These are phyloP conservation scores for Phytopythium chamaehyphon DNA, from an alignment of 352 stramenopile genomes.

Conservation along the genomic window DNA sequence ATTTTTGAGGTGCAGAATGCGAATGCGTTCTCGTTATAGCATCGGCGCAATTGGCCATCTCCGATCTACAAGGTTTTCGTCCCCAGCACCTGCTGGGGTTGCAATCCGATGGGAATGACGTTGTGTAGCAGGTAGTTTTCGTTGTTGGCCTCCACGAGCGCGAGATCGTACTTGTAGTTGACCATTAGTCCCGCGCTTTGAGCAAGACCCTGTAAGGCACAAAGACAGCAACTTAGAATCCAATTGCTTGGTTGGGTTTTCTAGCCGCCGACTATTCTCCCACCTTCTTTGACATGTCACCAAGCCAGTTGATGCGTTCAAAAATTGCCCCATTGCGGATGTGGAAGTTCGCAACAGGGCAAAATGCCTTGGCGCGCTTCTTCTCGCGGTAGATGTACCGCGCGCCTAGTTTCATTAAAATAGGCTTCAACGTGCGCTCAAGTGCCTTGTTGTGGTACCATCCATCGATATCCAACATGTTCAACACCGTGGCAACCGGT, in stretches of 20 bases:
- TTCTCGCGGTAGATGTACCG: slow-evolving; percentile 79
- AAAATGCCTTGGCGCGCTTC: slow-evolving; percentile 79
- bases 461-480: slow-evolving; percentile 35
- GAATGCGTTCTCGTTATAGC: too few species aligned
- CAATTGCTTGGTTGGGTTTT: neutral
- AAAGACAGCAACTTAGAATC: slow-evolving; percentile 3
- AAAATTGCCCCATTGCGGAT: slow-evolving; percentile 85
- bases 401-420: slow-evolving; percentile 59
- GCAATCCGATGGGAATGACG: slow-evolving; percentile 64
- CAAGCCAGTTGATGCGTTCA: slow-evolving; percentile 82
- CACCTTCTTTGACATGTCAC: slow-evolving; percentile 73
- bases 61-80: slow-evolving; percentile 13
- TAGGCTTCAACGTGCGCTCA: slow-evolving; percentile 40
- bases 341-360: slow-evolving; percentile 82
- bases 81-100: slow-evolving; percentile 52
- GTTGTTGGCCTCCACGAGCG: slow-evolving; percentile 73
- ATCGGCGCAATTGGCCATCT: too few species aligned
- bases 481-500: slow-evolving; percentile 28
- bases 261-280: neutral
- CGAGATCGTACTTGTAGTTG: slow-evolving; percentile 86
- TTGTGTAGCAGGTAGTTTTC: slow-evolving; percentile 82
- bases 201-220: slow-evolving; percentile 39
- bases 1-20: neutral
- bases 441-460: slow-evolving; percentile 49
- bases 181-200: slow-evolving; percentile 83